Conservation (phyloP, 1,284 basidiomycete genomes). For the Cutaneotrichosporon arboriforme region DNA sequence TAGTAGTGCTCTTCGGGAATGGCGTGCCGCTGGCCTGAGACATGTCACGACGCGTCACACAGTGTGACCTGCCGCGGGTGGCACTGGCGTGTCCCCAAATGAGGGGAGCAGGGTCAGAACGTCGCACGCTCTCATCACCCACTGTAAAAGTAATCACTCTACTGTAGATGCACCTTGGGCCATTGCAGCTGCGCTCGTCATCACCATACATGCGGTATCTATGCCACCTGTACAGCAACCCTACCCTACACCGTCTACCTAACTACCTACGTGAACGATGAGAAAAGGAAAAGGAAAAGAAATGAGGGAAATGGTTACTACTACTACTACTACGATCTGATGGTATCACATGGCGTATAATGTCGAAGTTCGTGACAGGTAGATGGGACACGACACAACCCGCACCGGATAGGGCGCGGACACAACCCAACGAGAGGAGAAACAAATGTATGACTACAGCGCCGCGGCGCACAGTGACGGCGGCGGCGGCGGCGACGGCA, state of each 20-base stretch:
- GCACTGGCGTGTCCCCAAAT: not conserved
- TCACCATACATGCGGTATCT: conserved; percentile 10
- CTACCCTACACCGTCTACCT: not conserved
- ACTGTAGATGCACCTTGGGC: not conserved
- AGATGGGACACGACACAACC: not conserved
- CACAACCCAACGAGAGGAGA: not conserved
- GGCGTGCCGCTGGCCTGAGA: too few species aligned
- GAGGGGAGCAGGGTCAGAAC: not conserved
- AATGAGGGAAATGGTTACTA: not conserved
- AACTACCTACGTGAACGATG: not conserved
- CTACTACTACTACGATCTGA: not conserved
- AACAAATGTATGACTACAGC: conserved; percentile 16
- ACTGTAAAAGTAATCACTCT: not conserved
- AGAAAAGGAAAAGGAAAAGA: not conserved
- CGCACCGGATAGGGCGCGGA: not conserved
- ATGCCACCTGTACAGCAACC: conserved; percentile 1
- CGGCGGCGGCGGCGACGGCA: not conserved
- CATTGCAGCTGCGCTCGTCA: not conserved
- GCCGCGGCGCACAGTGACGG: not conserved
- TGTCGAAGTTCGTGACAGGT: conserved; percentile 9
- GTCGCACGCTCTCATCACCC: too few species aligned
- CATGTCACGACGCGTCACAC: not conserved
- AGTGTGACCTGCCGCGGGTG: not conserved
- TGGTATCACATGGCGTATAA: conserved; percentile 5
- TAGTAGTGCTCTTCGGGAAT: too few species aligned